Evolutionary conservation across 768 basidiomycete species (phyloP), one percentile per base, ranked within the genome.

Genomic region (Podaxis sp.): DNA sequence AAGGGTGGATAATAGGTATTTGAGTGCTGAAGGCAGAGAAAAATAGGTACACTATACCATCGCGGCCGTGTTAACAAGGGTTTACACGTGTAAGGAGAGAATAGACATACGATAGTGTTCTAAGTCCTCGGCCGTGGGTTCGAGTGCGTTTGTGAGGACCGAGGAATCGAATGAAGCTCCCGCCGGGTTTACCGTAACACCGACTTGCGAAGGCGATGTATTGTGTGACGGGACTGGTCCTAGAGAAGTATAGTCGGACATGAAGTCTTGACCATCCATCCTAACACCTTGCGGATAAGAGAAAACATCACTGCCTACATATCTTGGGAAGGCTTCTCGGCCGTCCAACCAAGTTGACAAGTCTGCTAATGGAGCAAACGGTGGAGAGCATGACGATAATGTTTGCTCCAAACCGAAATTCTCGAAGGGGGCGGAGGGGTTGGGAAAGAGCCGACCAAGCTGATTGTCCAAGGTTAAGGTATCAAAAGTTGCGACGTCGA

Each of bases 1-100:
- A 73, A n/a, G 72, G 75, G 72, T 83, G 89, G 17, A 87, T 75
- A 62, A 85, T 74, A 49, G 84, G 84, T 66, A 86, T 78, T 69
- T 90, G 84, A 15, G 71, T 69, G 57, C 75, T 79, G 71, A 84
- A 84, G 51, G 77, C 77, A 51, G 81, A 76, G 75, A 86, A 84
- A 73, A 87, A 87, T 9, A 84, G 72, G 65, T 79, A 79, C 56
- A 82, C 83, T 86, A 64, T 55, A 46, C 36, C 48, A 65, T 52
- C 49, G 64, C 63, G 55, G 63, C 22, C 52, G 57, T 28, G 28
- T 51, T 53, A 57, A 48, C 46, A 38, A 28, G 51, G 15, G 46
- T 58, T 52, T 44, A 55, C 39, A 56, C 42, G 53, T 52, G 52
- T 26, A 40, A 30, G 40, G 52, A 52, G 52, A 33, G 56, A 61